Base-by-base conservation (phyloP, 1,284 basidiomycete genomes). In the Ceratobasidium papillatum region DNA sequence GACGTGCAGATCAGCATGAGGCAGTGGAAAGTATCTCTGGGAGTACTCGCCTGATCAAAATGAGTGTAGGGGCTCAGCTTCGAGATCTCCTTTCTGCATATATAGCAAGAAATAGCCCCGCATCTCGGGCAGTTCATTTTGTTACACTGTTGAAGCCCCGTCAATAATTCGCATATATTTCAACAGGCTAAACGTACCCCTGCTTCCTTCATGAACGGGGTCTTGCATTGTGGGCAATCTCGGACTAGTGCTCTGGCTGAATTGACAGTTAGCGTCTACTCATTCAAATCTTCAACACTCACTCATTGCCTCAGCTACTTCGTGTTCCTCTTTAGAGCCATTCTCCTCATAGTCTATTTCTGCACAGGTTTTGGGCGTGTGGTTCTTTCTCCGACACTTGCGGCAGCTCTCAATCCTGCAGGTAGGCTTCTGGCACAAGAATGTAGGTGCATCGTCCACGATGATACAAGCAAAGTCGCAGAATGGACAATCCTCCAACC, bases 251-350 rank as follows among this genome's bases (percentile, higher is more conserved):
- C 69, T 25, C 38, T 51, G 2, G 69, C 69, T 73, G 41, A 17
- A 52, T 17, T 27, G 25, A 25, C n/a, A 25, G 12, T 73, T 34
- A 62, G 36, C 43, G 38, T 51, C 0, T 25, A 14, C n/a, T 25
- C 22, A 27, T 14, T 25, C 17, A 25, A 61, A 2, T 27, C 36
- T 22, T 32, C 17, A 61, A 43, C 12, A 64, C 69, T 22, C 43
- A 73, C 69, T 47, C 69, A 73, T 73, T 36, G 69, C 69, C 14
- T 73, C 69, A 49, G 69, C 69, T 73, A 73, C 34, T 45, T 45
- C 59, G n/a, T 73, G 69, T 22, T 73, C 69, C 0, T 45, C 69
- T 30, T 62, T 47, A 5, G n/a, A 25, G 32, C 36, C 47, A 12
- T 52, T 73, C 69, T 73, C 69, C 32, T 62, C 45, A 27, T 52